A percentile compares a stretch with the other conserved stretches of the same genome.
Conservation (phyloP, 306 rosid genomes). For the Rubus idaeus region DNA sequence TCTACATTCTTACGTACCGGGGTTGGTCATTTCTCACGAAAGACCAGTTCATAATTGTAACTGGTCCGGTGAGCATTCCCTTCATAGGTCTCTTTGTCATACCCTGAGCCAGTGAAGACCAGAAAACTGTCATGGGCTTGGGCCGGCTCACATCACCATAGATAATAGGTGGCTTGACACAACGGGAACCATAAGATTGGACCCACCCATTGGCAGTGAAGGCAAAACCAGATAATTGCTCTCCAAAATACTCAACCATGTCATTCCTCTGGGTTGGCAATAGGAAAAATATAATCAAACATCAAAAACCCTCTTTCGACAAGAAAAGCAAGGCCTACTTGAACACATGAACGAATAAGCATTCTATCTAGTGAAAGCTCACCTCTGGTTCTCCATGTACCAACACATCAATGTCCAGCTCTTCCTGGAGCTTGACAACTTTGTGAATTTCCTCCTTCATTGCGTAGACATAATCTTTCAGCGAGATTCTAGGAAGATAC, state of each 20-base stretch:
- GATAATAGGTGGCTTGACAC: conserved; percentile 87
- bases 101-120: conserved; percentile 86
- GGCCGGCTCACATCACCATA: conserved; percentile 94
- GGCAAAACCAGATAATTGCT: conserved; percentile 87
- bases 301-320: conserved; percentile 12
- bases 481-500: conserved; percentile 54
- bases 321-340: conserved; percentile 4
- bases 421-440: conserved; percentile 86
- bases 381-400: conserved; percentile 97
- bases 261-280: conserved; percentile 70
- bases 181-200: conserved; percentile 82
- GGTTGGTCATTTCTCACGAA: conserved; percentile 87
- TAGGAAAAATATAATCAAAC: conserved; percentile 2
- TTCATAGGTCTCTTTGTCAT: conserved; percentile 83
- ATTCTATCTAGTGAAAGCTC: conserved; percentile 22
- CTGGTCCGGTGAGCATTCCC: conserved; percentile 94
- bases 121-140: conserved; percentile 88
- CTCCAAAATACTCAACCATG: conserved; percentile 94
- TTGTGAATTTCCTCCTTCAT: conserved; percentile 76
- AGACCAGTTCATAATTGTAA: conserved; percentile 88
- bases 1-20: conserved; percentile 41
- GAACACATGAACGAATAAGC: conserved; percentile 7
- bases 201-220: conserved; percentile 94
- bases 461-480: conserved; percentile 55
- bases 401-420: conserved; percentile 82